Base-by-base conservation (phyloP, 139 green algal genomes). In the Picochlorum sp. region DNA sequence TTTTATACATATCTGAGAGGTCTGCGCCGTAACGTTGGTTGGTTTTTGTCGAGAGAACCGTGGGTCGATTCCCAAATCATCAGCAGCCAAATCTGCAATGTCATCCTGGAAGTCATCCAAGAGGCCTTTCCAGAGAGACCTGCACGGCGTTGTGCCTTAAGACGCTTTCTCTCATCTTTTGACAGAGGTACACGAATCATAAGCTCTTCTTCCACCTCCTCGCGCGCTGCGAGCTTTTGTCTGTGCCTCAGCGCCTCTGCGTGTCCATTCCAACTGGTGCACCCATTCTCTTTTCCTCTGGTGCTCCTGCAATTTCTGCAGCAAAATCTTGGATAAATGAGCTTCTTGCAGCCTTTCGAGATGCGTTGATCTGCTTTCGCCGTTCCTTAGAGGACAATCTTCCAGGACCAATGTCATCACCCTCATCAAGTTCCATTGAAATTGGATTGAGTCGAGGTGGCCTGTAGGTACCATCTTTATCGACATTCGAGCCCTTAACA, bases 101-200 rank as follows among this genome's bases (percentile, higher is more conserved):
- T 97, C 92, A 65, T 96, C 91, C 3, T 82, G 84, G 78, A 98
- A 96, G 79, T 97, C 92, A 55, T 93, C 88, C 60, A 96, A 60
- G 66, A 89, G 70, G 58, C 74, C 32, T 72, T 71, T 34, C 80
- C 70, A 1, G 72, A 61, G 14, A 88, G 69, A 15, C 70, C 81
- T 16, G 56, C 69, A 10, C 80, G 59, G 6, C 69, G 65, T 37
- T 77, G 65, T 16, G 71, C 69, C 65, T 89, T 86, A 32, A 95
- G 77, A 54, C 72, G 59, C 78, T 88, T 88, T 23, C 76, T 76
- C 81, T 97, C 88, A 54, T 86, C 80, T 75, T 84, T 86, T 54
- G 59, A 83, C 57, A 96, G 77, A 3, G 86, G 80, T 74, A 95
- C 86, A 15, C 88, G 86, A 59, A 79, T 60, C 67, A 98, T 91